These are phyloP conservation scores for Sugiyamaella chiloensis DNA, from an alignment of 805 yeast genomes.

Conservation along the genomic window DNA sequence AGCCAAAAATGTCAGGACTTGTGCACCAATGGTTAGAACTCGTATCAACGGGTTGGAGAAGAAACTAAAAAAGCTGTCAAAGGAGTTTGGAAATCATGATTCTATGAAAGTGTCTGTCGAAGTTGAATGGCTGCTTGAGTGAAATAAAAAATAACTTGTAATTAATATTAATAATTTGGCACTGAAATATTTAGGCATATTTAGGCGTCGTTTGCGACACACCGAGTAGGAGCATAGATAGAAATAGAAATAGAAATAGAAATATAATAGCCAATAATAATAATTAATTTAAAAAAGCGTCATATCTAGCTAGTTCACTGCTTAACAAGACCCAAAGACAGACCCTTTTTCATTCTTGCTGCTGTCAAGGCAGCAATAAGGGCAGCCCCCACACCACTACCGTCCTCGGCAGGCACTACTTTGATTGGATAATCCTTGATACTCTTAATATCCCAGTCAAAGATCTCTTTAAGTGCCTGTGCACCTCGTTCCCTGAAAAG, in stretches of 20 bases:
- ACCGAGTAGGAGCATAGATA: no score
- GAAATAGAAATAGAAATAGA: not conserved
- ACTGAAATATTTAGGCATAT: no score
- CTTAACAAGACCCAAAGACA: constrained; percentile 32
- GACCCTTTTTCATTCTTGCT: constrained; percentile 66
- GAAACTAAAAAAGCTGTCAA: constrained; percentile 54
- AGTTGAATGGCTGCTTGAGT: constrained; percentile 13
- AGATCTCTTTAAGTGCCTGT: constrained; percentile 80
- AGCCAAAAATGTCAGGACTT: constrained; percentile 22
- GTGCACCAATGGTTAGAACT: constrained; percentile 40
- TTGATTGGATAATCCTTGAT: constrained; percentile 70
- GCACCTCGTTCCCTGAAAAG: constrained; percentile 88
- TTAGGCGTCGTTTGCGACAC: no score
- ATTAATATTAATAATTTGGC: no score
- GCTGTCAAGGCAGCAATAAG: constrained; percentile 93
- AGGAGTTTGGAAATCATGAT: constrained; percentile 26
- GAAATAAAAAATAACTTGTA: no score
- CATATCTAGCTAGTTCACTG: no score
- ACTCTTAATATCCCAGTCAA: constrained; percentile 62
- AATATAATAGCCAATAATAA: not conserved
- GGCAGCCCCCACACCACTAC: constrained; percentile 98
- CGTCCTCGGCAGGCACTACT: constrained; percentile 94
- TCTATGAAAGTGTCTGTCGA: constrained; percentile 21
- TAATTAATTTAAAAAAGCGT: no score
- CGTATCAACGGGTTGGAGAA: constrained; percentile 56